These are phyloP conservation scores for Globisporangium paroecandrum DNA, from an alignment of 352 stramenopile genomes.

Conservation along the genomic window DNA sequence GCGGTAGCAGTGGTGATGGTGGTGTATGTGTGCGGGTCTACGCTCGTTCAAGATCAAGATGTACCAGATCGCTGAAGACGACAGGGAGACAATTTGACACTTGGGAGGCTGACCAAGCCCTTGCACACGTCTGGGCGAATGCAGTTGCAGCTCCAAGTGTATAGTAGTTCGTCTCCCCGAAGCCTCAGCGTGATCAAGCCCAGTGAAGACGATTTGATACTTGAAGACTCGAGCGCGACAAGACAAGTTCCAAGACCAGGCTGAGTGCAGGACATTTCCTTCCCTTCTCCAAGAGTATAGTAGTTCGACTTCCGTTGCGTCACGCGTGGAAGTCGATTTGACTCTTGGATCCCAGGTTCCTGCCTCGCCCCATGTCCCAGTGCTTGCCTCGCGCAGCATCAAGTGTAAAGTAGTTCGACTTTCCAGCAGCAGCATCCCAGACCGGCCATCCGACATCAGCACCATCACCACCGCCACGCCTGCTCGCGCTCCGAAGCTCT, in stretches of 20 bases:
- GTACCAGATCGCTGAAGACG: not conserved
- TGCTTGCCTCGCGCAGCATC: not conserved
- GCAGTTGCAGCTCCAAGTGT: not conserved
- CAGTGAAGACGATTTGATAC: conserved; percentile 7
- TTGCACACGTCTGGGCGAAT: not conserved
- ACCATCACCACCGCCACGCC: not conserved
- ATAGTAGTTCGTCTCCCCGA: conserved; percentile 7
- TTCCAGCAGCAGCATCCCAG: not conserved
- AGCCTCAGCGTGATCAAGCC: not conserved
- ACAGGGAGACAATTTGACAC: conserved; percentile 10
- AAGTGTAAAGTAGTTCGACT: conserved; percentile 6
- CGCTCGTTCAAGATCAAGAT: not conserved
- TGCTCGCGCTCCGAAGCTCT: not conserved
- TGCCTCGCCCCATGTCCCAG: not conserved
- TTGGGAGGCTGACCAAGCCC: not conserved
- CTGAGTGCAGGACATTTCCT: not conserved
- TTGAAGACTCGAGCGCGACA: not conserved
- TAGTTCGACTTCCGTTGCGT: conserved; percentile 11
- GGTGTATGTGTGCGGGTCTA: not conserved
- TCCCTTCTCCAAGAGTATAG: not conserved
- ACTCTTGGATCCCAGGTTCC: not conserved
- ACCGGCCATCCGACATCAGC: not conserved
- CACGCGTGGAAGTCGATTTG: conserved; percentile 5
- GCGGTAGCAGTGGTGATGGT: not conserved
- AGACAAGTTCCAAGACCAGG: not conserved